phyloP scores from a whole-genome alignment of 176 grass and related monocot species.

The Bothriochloa decipiens region DNA sequence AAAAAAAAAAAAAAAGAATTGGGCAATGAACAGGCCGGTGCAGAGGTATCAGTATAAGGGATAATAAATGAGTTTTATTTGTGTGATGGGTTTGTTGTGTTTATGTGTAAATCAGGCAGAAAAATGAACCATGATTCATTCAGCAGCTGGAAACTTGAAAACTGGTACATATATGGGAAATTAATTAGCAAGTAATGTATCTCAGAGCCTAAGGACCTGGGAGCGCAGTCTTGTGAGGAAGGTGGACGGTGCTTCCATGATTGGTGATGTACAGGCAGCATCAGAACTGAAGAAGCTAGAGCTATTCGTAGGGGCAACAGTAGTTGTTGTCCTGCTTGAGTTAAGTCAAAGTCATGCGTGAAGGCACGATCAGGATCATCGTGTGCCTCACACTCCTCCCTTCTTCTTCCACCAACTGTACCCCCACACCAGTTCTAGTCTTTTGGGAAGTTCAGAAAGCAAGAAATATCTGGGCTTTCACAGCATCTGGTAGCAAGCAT shows the following conservation, averaged over 20 bases:
- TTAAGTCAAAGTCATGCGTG: too few relatives aligned
- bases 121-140: not conserved
- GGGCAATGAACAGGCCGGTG: not conserved
- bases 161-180: not conserved
- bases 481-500: not conserved
- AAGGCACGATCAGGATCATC: too few relatives aligned
- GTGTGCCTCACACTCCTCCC: too few relatives aligned
- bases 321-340: too few relatives aligned
- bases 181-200: not conserved
- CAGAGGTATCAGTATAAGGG: not conserved
- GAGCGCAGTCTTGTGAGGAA: too few relatives aligned
- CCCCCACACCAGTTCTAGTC: not conserved
- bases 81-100: constrained; percentile 1
- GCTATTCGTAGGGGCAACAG: too few relatives aligned
- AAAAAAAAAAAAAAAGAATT: not conserved
- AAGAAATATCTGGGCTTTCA: not conserved
- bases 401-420: too few relatives aligned
- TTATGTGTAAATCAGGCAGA: not conserved
- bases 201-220: not conserved
- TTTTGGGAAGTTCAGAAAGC: not conserved
- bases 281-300: too few relatives aligned
- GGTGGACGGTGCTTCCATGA: too few relatives aligned
- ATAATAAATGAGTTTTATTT: not conserved
- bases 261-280: too few relatives aligned
- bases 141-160: not conserved